Percentiles rank a stretch among this genome's conserved stretches.
Conservation (phyloP, 2,329 filamentous ascomycete species). For the Ophiocordyceps sinensis region DNA sequence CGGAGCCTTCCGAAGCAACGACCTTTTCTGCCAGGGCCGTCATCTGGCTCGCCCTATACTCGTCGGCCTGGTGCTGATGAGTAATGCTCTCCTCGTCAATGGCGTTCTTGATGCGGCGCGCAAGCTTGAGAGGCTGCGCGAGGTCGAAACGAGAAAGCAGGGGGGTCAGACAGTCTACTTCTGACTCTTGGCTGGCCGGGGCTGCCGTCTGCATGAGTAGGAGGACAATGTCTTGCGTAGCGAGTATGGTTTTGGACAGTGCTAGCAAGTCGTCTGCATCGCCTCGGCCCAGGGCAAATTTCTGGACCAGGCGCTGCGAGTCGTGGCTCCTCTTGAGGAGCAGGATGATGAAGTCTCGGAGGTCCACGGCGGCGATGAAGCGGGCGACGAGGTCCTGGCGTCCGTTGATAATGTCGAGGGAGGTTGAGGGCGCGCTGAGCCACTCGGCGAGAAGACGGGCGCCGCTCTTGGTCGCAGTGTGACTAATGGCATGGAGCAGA, state of each 20-base stretch:
- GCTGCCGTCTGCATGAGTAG: conserved; percentile 21
- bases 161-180: conserved; percentile 22
- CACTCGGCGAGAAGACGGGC: conserved; percentile 72
- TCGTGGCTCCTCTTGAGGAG: conserved; percentile 68
- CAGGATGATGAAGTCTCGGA: conserved; percentile 55
- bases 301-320: conserved; percentile 79
- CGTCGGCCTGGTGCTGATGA: conserved; percentile 63
- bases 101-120: conserved; percentile 54
- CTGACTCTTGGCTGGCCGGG: conserved; percentile 4
- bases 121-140: conserved; percentile 51
- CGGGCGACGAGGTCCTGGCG: conserved; percentile 70
- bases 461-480: conserved; percentile 84
- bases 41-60: conserved; percentile 56
- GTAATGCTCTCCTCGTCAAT: conserved; percentile 90
- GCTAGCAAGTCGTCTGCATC: conserved; percentile 81
- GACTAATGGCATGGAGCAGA: conserved; percentile 74
- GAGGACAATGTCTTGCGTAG: conserved; percentile 51
- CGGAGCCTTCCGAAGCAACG: conserved; percentile 48
- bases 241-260: conserved; percentile 65
- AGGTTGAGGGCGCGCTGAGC: conserved; percentile 86
- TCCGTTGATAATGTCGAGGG: conserved; percentile 58
- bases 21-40: conserved; percentile 61
- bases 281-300: conserved; percentile 84
- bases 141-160: conserved; percentile 49
- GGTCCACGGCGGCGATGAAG: conserved; percentile 50